Conservation (phyloP, 1,139 yeast species). For the Sporopachydermia cereana region DNA sequence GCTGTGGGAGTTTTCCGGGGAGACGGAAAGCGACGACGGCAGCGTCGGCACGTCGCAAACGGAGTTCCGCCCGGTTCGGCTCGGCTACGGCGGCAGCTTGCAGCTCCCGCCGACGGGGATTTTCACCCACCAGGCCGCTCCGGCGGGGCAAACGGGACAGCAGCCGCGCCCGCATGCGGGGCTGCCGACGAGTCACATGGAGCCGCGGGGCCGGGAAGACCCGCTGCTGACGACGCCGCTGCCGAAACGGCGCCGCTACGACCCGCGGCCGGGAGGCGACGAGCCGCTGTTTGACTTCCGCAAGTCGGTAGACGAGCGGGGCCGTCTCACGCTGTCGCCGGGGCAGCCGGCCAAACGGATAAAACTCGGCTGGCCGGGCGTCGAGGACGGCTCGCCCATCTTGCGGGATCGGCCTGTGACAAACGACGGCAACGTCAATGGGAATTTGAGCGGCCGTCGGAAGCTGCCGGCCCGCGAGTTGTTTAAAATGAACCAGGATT, state of each 20-base stretch:
- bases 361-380: not conserved
- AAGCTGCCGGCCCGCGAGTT: not conserved
- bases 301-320: not conserved
- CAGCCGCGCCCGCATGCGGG: not conserved
- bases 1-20: not conserved
- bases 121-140: not conserved
- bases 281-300: conserved; percentile 2
- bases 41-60: not conserved
- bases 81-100: not conserved
- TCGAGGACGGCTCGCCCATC: not conserved
- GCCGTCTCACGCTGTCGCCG: not conserved
- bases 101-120: conserved; percentile 1
- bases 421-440: not conserved
- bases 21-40: not conserved
- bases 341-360: not conserved
- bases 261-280: not conserved
- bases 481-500: conserved; percentile 4
- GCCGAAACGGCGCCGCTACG: not conserved
- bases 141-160: not conserved
- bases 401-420: not conserved
- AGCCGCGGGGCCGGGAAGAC: too few species aligned
- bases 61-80: not conserved
- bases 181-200: too few species aligned
- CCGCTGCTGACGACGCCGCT: not conserved
- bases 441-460: not conserved